Evolutionary conservation across 495 filamentous ascomycete species (phyloP).

Genomic region (Lophiotrema nucula): DNA sequence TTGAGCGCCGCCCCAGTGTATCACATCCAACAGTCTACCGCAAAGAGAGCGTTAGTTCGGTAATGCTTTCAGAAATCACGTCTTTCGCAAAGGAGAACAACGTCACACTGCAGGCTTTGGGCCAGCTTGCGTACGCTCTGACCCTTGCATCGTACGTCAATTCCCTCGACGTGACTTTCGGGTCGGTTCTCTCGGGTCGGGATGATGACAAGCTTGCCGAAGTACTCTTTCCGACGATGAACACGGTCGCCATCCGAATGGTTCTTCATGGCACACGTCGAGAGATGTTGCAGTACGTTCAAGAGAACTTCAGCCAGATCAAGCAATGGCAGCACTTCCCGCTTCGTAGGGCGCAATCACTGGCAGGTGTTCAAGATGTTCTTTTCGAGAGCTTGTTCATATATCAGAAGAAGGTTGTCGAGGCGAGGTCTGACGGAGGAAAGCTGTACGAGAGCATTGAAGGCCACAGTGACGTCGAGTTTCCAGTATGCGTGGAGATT

Average conservation of each 20-base stretch:
- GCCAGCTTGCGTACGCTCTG: constrained; percentile 64
- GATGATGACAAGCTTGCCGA: constrained; percentile 56
- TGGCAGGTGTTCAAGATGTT: constrained; percentile 36
- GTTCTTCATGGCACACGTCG: constrained; percentile 60
- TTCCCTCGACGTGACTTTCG: constrained; percentile 66
- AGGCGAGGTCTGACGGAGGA: background rate
- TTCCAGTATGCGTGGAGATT: constrained; percentile 77
- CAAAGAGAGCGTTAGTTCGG: constrained; percentile 47
- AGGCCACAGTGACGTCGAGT: constrained; percentile 65
- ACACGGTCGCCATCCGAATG: constrained; percentile 64
- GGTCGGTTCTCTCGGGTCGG: constrained; percentile 68
- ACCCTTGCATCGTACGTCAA: constrained; percentile 55
- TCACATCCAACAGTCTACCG: constrained; percentile 40
- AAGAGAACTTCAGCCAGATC: constrained; percentile 50
- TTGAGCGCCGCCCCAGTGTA: constrained; percentile 27
- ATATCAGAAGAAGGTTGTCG: constrained; percentile 51
- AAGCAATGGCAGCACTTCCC: constrained; percentile 65
- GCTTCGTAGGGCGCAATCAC: constrained; percentile 58
- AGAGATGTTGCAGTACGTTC: constrained; percentile 65
- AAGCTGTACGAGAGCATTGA: constrained; percentile 56
- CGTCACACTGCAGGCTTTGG: constrained; percentile 64
- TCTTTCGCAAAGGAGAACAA: constrained; percentile 56
- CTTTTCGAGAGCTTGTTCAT: constrained; percentile 68
- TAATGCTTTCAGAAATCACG: constrained; percentile 41
- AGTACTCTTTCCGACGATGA: constrained; percentile 77